phyloP scores from a whole-genome alignment of 768 basidiomycete species.

The Xerocomellus intermedius region DNA sequence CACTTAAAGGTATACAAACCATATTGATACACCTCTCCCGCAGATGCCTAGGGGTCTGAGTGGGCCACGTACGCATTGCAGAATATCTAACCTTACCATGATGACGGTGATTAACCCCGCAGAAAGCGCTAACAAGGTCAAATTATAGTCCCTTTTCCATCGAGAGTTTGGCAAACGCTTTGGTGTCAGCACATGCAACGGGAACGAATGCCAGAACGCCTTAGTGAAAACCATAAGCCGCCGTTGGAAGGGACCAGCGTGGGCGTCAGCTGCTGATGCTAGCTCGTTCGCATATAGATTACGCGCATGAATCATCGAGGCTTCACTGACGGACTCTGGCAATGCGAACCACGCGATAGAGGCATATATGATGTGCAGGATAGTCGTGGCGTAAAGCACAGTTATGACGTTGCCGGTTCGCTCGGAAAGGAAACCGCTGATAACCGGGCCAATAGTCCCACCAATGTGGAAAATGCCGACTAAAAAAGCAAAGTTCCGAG shows the following conservation, averaged over 20 bases:
- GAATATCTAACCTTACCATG: not conserved
- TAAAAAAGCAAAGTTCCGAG: not conserved
- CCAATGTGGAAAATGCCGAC: not conserved
- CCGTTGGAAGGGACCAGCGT: not conserved
- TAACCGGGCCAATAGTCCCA: not conserved
- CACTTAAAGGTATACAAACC: not conserved
- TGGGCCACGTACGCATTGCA: not conserved
- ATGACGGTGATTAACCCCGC: not conserved
- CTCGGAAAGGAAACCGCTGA: not conserved
- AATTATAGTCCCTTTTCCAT: not conserved
- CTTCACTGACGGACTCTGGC: not conserved
- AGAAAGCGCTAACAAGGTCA: not conserved
- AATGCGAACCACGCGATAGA: not conserved
- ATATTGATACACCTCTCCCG: not conserved
- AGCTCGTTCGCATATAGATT: not conserved
- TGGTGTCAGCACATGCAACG: not conserved
- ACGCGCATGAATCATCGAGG: not conserved
- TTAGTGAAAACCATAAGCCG: not conserved
- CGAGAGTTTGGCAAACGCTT: not conserved
- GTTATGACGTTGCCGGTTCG: not conserved
- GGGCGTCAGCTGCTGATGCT: not conserved
- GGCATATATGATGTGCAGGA: not conserved
- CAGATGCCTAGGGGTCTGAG: not conserved
- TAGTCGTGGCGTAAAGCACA: not conserved
- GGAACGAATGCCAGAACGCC: not conserved